These are phyloP conservation scores for Rehmannia glutinosa DNA, from an alignment of 257 asterid genomes.

Conservation along the genomic window DNA sequence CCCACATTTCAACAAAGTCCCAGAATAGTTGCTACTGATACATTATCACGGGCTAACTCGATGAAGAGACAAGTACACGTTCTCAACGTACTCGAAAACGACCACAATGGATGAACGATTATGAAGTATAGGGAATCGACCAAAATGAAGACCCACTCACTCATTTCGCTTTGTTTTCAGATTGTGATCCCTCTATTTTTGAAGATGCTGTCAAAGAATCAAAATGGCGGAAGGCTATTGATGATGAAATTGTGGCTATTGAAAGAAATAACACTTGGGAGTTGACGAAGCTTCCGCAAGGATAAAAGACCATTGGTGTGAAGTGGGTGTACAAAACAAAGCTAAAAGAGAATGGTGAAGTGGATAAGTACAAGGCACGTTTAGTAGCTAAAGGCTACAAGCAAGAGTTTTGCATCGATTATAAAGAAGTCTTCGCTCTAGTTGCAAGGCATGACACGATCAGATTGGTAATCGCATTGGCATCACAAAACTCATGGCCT, in stretches of 20 bases:
- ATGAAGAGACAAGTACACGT: too few species aligned
- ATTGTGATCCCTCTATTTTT: background rate
- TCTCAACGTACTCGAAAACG: background rate
- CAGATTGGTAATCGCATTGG: background rate
- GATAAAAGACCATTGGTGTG: background rate
- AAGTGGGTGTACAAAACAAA: background rate
- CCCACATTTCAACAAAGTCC: too few species aligned
- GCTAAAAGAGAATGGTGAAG: background rate
- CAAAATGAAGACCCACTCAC: too few species aligned
- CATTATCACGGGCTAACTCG: too few species aligned
- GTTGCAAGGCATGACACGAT: background rate
- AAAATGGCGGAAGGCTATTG: background rate
- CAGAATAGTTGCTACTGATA: background rate
- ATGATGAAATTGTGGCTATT: background rate
- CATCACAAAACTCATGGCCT: too few species aligned
- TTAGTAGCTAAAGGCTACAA: too few species aligned
- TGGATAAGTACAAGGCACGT: background rate
- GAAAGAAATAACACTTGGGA: too few species aligned
- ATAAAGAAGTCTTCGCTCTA: too few species aligned
- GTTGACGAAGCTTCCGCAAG: background rate
- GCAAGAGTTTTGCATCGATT: too few species aligned
- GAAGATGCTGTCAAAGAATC: background rate
- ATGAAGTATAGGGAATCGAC: background rate
- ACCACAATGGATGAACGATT: background rate
- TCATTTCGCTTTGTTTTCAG: background rate